A percentile compares a stretch with the other conserved stretches of the same genome.
These are phyloP conservation scores for Pleurotus djamor DNA, from an alignment of 768 basidiomycete species.

Conservation along the genomic window DNA sequence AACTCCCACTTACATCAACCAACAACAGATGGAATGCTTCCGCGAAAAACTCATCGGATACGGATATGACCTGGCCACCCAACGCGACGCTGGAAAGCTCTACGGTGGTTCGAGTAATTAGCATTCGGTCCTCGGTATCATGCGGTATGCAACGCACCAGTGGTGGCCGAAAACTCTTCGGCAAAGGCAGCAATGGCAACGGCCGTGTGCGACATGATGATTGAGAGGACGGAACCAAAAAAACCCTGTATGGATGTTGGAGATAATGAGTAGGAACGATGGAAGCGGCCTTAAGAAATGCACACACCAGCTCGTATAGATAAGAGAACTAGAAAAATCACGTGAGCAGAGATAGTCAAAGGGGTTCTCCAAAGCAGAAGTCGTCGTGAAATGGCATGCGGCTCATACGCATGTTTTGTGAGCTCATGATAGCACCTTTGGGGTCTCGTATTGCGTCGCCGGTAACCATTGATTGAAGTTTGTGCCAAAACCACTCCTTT, in stretches of 20 bases:
- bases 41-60: constrained; percentile 97
- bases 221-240: not conserved
- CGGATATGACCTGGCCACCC: constrained; percentile 69
- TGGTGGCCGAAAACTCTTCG: constrained; percentile 43
- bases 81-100: constrained; percentile 89
- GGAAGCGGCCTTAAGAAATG: not conserved
- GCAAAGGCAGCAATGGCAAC: constrained; percentile 47
- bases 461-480: not conserved
- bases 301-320: not conserved
- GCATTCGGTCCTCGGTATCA: not conserved
- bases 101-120: constrained; percentile 22
- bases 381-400: not conserved
- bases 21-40: constrained; percentile 80
- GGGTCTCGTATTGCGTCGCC: not conserved
- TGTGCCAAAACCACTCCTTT: not conserved
- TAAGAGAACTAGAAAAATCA: not conserved
- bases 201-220: constrained; percentile 38
- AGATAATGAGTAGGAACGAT: not conserved
- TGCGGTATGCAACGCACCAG: constrained; percentile 34
- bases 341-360: not conserved
- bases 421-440: not conserved
- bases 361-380: not conserved
- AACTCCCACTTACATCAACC: constrained; percentile 57
- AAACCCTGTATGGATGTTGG: not conserved
- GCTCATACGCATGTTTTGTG: not conserved